Evolutionary conservation across 1,284 basidiomycete species (phyloP).

Genomic region (Meira miltonrushii): DNA sequence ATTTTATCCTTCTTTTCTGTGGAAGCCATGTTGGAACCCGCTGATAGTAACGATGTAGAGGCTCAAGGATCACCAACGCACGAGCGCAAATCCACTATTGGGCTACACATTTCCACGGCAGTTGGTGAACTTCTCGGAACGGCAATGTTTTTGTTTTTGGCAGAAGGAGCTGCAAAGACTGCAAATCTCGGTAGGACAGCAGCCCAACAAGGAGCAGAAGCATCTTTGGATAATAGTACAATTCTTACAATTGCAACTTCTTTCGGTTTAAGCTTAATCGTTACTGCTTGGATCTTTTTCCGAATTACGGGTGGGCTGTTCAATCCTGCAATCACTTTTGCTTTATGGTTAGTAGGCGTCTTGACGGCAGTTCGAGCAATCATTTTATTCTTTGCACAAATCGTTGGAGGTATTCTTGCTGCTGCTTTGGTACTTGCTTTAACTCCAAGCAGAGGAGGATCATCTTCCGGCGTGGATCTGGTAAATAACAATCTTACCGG

Average conservation of each 20-base stretch:
- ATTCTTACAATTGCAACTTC: conserved; percentile 21
- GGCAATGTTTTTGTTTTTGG: too few relatives aligned
- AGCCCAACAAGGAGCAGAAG: too few relatives aligned
- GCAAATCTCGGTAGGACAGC: too few relatives aligned
- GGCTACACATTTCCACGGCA: too few relatives aligned
- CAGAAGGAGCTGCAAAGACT: too few relatives aligned
- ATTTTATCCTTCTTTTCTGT: too few relatives aligned
- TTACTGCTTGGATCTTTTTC: conserved; percentile 64
- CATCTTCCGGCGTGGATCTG: conserved; percentile 35
- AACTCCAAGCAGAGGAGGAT: conserved; percentile 49
- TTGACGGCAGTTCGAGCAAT: conserved; percentile 53
- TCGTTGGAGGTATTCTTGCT: conserved; percentile 56
- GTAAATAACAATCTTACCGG: conserved; percentile 52
- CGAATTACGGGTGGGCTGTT: conserved; percentile 62
- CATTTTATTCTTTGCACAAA: conserved; percentile 54
- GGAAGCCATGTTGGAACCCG: too few relatives aligned
- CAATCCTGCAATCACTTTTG: conserved; percentile 53
- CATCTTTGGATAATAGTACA: too few relatives aligned
- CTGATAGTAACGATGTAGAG: too few relatives aligned
- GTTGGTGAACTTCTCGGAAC: too few relatives aligned
- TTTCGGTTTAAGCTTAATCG: conserved; percentile 32
- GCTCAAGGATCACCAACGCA: too few relatives aligned
- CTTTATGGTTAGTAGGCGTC: conserved; percentile 55
- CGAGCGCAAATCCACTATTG: too few relatives aligned
- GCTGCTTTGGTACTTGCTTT: conserved; percentile 54